These are phyloP conservation scores for Chlamydomonas asymmetrica DNA, from an alignment of 139 green algal species.

Conservation along the genomic window DNA sequence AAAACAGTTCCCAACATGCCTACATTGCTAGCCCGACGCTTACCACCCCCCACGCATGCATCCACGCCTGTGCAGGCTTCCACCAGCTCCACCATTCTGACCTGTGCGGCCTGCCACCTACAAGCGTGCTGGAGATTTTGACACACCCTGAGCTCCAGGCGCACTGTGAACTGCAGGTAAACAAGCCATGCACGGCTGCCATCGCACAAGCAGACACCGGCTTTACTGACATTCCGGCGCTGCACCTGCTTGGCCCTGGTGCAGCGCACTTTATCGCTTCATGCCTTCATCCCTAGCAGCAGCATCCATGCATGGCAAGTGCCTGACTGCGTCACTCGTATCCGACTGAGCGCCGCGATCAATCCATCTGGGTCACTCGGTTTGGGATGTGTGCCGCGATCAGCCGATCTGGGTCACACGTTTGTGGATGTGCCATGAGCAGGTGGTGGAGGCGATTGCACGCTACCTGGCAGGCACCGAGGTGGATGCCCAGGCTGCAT, in stretches of 20 bases:
- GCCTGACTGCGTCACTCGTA: no score
- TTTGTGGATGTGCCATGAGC: not conserved
- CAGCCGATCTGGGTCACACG: not conserved
- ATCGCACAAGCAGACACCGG: not conserved
- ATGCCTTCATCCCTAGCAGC: no score
- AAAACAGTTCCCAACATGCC: no score
- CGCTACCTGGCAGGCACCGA: constrained; percentile 28
- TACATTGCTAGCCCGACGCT: no score
- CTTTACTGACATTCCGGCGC: no score
- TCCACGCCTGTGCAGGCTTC: no score
- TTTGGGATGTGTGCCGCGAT: not conserved
- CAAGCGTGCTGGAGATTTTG: constrained; percentile 35
- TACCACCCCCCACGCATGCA: no score
- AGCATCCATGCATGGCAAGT: no score
- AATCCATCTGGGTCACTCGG: no score
- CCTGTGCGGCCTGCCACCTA: constrained; percentile 26
- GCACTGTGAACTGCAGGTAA: constrained; percentile 44
- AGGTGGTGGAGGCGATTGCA: constrained; percentile 16
- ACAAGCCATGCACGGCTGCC: not conserved
- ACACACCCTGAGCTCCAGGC: constrained; percentile 22
- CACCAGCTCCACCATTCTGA: constrained; percentile 27
- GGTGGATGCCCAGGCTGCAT: constrained; percentile 7
- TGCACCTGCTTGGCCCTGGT: constrained; percentile 32
- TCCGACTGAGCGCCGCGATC: no score
- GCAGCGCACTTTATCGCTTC: not conserved